phyloP scores from a whole-genome alignment of 352 stramenopile genomes.

The Globisporangium viniferum region DNA sequence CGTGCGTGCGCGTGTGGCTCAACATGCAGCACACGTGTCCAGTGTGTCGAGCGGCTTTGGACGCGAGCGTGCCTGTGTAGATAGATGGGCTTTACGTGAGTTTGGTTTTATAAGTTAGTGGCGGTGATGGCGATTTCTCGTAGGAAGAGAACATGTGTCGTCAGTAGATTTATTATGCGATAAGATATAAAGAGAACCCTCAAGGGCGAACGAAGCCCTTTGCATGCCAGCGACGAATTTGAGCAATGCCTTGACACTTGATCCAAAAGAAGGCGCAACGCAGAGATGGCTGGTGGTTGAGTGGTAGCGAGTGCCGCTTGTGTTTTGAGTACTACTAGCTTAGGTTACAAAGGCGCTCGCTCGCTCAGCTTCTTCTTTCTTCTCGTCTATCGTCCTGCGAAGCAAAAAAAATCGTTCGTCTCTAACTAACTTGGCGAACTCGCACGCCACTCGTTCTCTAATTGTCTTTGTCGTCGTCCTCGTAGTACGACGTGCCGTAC shows the following conservation, averaged over 20 bases:
- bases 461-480: constrained; percentile 74
- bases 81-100: neutral
- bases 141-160: neutral
- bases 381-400: constrained; percentile 5
- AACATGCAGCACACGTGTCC: constrained; percentile 68
- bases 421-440: constrained; percentile 14
- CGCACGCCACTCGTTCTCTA: constrained; percentile 19
- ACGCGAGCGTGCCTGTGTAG: neutral
- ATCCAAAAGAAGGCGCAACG: neutral
- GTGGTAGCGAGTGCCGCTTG: constrained; percentile 1
- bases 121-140: neutral
- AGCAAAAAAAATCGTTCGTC: neutral
- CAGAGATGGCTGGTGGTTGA: neutral
- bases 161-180: neutral
- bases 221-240: neutral
- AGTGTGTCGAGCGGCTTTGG: constrained; percentile 45
- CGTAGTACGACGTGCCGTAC: constrained; percentile 88
- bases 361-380: neutral
- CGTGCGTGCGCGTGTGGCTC: constrained; percentile 70
- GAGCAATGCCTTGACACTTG: neutral
- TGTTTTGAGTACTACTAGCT: constrained; percentile 3
- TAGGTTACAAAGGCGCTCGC: constrained; percentile 9
- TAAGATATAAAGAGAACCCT: neutral
- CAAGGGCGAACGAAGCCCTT: constrained; percentile 7
- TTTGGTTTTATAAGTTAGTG: neutral